Percentiles rank a stretch among this genome's conserved stretches.
Conservation (phyloP, 768 basidiomycete genomes). For the Rhizopogon rudus region DNA sequence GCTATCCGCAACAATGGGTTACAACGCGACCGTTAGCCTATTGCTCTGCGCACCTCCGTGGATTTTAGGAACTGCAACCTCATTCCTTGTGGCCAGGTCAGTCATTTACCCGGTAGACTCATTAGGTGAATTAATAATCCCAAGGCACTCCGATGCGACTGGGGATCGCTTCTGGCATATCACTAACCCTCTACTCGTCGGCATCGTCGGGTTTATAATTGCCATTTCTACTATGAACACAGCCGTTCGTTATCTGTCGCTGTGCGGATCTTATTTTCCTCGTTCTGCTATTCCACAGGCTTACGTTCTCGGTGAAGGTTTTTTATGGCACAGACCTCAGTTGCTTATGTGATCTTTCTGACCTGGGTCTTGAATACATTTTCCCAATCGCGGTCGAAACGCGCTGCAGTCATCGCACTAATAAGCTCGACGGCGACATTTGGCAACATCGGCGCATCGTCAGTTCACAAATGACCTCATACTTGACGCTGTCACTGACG, state of each 20-base stretch:
- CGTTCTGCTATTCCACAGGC: neutral
- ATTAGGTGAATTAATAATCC: slow-evolving; percentile 2
- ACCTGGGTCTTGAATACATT: slow-evolving; percentile 52
- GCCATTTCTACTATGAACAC: slow-evolving; percentile 59
- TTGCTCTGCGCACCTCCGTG: slow-evolving; percentile 77
- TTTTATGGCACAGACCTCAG: slow-evolving; percentile 68
- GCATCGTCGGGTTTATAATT: slow-evolving; percentile 62
- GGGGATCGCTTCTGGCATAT: slow-evolving; percentile 76
- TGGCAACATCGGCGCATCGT: slow-evolving; percentile 80
- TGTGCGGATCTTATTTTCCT: slow-evolving; percentile 33
- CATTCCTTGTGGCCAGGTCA: slow-evolving; percentile 50
- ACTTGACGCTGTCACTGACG: neutral
- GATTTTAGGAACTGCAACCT: slow-evolving; percentile 53
- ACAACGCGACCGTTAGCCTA: slow-evolving; percentile 53
- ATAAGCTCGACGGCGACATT: slow-evolving; percentile 77
- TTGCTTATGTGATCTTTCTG: slow-evolving; percentile 62
- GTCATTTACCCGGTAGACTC: neutral
- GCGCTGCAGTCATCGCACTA: slow-evolving; percentile 77
- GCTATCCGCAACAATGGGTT: slow-evolving; percentile 69
- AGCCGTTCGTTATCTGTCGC: slow-evolving; percentile 55
- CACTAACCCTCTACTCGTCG: slow-evolving; percentile 43
- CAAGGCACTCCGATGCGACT: slow-evolving; percentile 64
- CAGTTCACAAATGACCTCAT: slow-evolving; percentile 26
- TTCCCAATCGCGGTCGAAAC: slow-evolving; percentile 76
- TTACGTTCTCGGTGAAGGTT: slow-evolving; percentile 40